Evolutionary conservation across 192 early-diverging fungal genomes (phyloP).

Genomic region (Gamsiella multidivaricata): DNA sequence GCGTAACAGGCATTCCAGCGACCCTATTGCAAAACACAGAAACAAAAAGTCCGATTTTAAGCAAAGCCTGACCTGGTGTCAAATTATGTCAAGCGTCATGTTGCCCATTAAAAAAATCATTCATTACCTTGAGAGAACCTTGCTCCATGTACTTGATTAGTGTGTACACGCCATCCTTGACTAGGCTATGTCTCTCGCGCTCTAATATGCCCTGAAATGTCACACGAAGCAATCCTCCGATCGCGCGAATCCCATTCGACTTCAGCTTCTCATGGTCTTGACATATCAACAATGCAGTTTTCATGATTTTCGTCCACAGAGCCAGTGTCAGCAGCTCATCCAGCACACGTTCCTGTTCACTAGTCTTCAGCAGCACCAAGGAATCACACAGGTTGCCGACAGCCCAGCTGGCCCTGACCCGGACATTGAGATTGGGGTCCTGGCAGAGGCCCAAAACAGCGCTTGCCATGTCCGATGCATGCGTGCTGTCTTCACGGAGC

Average conservation of each 20-base stretch:
- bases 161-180: slow-evolving; percentile 57
- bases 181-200: slow-evolving; percentile 54
- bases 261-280: slow-evolving; percentile 81
- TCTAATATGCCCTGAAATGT: slow-evolving; percentile 60
- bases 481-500: slow-evolving; percentile 68
- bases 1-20: slow-evolving; percentile 87
- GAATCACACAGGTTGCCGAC: slow-evolving; percentile 80
- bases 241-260: slow-evolving; percentile 77
- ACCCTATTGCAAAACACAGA: slow-evolving; percentile 51
- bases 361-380: slow-evolving; percentile 55
- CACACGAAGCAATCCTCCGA: slow-evolving; percentile 72
- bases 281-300: slow-evolving; percentile 58
- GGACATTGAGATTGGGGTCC: slow-evolving; percentile 68
- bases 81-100: no score
- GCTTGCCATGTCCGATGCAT: slow-evolving; percentile 66
- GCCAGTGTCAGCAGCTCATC: slow-evolving; percentile 57
- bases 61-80: no score
- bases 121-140: slow-evolving; percentile 69
- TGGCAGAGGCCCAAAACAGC: slow-evolving; percentile 60
- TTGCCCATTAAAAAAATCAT: not conserved
- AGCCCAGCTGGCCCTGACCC: slow-evolving; percentile 80
- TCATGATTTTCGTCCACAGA: slow-evolving; percentile 58
- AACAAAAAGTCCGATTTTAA: no score
- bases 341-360: slow-evolving; percentile 21
- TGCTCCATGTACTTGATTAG: slow-evolving; percentile 72